Base-by-base conservation (phyloP, 306 rosid genomes). In the Albizia julibrissin region DNA sequence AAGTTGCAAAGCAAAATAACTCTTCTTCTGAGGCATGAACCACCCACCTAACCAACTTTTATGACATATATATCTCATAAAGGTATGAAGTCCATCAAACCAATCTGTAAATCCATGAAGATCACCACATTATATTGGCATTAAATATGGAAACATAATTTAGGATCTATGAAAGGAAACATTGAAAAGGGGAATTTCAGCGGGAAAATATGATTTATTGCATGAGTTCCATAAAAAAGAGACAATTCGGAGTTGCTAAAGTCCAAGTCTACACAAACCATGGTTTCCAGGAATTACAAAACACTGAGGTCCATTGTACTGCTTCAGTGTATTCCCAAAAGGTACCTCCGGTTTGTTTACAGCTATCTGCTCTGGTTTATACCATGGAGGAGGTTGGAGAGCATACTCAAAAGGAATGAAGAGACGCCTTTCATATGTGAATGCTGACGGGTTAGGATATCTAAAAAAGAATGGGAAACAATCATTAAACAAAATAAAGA, bases 31-130 rank as follows among this genome's bases (percentile, higher is more conserved):
- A 69, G 97, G 98, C 94, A 95, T 92, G 75, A 93, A 89, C 99
- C 99, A 95, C 82, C 99, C 99, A 61, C 99, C 99, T 89, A 95
- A 90, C 99, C 99, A 95, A 88, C 86, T 93, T 87, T 89, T 93
- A 80, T 93, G 94, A 84, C 98, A 95, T 82, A 95, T 90, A 83
- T 86, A 92, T 92, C 98, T 89, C 94, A 95, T 95, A 85, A 93
- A 95, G 59, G 99, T 95, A 83, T 95, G 85, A 44, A 95, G 98
- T 76, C 99, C 99, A 86, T 95, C 99, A 76, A 95, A 95, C 99
- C 99, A 93, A 84, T 95, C 99, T 95, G 88, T 61, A 69, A 83
- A 76, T 54, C 81, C 84, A 81, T 29, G 80, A 74, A 62, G 39
- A 69, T 68, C 44, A 74, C 21, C 44, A 29, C 79, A 79, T 44